A percentile compares a stretch with the other conserved stretches of the same genome.
phyloP scores from a whole-genome alignment of 1,284 basidiomycete genomes.

The Kalmanozyma brasiliensis region DNA sequence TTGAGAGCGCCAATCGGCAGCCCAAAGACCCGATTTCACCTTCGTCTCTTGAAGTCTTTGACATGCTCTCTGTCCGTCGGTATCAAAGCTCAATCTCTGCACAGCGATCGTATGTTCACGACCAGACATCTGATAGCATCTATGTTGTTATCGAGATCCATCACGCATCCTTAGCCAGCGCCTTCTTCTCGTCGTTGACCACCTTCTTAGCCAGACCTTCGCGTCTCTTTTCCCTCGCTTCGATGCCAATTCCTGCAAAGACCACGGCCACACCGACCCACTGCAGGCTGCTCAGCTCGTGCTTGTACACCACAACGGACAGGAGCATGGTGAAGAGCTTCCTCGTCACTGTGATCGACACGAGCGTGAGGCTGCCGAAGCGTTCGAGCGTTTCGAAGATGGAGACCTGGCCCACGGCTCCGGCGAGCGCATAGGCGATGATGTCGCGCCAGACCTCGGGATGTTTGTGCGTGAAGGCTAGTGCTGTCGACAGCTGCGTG shows the following conservation, averaged over 20 bases:
- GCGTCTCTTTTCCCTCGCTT: slow-evolving; percentile 75
- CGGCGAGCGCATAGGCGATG: slow-evolving; percentile 85
- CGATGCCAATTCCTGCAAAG: slow-evolving; percentile 91
- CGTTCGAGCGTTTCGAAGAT: slow-evolving; percentile 98
- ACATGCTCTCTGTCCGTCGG: too few relatives aligned
- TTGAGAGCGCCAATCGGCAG: not conserved
- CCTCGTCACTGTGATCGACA: slow-evolving; percentile 74
- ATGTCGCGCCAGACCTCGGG: slow-evolving; percentile 82
- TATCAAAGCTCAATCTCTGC: slow-evolving; percentile 3
- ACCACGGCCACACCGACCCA: slow-evolving; percentile 91
- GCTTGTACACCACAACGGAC: slow-evolving; percentile 90
- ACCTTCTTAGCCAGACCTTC: slow-evolving; percentile 48
- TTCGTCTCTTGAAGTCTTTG: too few relatives aligned
- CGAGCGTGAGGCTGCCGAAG: slow-evolving; percentile 88
- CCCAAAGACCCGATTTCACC: too few relatives aligned
- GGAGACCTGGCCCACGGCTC: slow-evolving; percentile 93
- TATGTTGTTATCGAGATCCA: too few relatives aligned
- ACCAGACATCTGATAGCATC: too few relatives aligned
- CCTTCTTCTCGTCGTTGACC: slow-evolving; percentile 29
- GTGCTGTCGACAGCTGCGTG: slow-evolving; percentile 39
- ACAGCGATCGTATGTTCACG: too few relatives aligned
- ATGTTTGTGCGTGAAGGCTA: slow-evolving; percentile 79
- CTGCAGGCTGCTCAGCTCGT: slow-evolving; percentile 83
- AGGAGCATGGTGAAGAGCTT: slow-evolving; percentile 99
- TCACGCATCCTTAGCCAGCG: slow-evolving; percentile 48